Conservation (phyloP, 2,329 filamentous ascomycete genomes). For the Cladophialophora chaetospira region DNA sequence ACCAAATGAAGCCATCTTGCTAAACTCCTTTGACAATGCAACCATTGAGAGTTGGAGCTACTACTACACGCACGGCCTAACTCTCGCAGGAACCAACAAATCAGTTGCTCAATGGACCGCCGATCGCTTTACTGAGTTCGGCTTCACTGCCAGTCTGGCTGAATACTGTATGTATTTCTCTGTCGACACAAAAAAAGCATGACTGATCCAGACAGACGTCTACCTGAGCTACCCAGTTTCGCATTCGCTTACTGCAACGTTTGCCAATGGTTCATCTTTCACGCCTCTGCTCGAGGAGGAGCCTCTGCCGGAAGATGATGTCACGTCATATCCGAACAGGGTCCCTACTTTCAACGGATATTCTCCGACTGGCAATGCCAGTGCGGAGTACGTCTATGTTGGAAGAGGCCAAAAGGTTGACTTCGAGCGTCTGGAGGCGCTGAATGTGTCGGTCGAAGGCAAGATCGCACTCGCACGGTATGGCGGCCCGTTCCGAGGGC, state of each 20-base stretch:
- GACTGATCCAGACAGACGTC: constrained; percentile 23
- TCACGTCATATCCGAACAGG: constrained; percentile 37
- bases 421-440: constrained; percentile 45
- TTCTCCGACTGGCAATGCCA: constrained; percentile 49
- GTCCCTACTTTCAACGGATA: constrained; percentile 53
- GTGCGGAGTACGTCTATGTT: constrained; percentile 52
- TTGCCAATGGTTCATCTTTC: constrained; percentile 31
- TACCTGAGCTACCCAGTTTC: constrained; percentile 38
- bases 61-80: constrained; percentile 37
- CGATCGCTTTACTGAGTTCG: constrained; percentile 37
- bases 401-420: constrained; percentile 47
- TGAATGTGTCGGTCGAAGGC: constrained; percentile 49
- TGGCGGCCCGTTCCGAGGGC: constrained; percentile 48
- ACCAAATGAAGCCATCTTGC: constrained; percentile 35
- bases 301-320: constrained; percentile 31
- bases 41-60: constrained; percentile 36
- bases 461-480: constrained; percentile 53
- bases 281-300: constrained; percentile 32
- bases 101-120: constrained; percentile 38
- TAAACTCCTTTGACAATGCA: constrained; percentile 35
- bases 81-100: constrained; percentile 38
- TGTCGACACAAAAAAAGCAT: not conserved
- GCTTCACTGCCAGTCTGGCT: constrained; percentile 31
- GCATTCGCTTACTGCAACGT: constrained; percentile 31
- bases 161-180: constrained; percentile 30